Percentiles rank a stretch among this genome's conserved stretches.
These are phyloP conservation scores for Penicillium crystallinum DNA, from an alignment of 495 filamentous ascomycete species.

Conservation along the genomic window DNA sequence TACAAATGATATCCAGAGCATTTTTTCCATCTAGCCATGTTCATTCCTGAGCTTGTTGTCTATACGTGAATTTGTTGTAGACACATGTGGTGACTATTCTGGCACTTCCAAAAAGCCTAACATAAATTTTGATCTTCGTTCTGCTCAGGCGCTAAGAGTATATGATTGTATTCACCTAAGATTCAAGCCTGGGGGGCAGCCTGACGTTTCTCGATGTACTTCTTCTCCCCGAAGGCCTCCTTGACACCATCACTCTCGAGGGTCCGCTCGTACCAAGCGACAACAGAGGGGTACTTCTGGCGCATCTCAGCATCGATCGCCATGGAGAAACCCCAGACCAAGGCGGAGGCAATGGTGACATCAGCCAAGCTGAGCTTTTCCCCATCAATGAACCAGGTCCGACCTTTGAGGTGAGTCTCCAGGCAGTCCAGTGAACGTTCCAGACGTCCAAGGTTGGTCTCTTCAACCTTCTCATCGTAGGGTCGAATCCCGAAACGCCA, in stretches of 20 bases:
- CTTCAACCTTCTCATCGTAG: slow-evolving; percentile 35
- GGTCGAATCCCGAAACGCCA: slow-evolving; percentile 25
- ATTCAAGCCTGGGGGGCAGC: slow-evolving; percentile 9
- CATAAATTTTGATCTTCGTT: background rate
- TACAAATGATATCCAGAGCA: slow-evolving; percentile 2
- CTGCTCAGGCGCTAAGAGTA: background rate
- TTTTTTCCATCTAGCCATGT: background rate
- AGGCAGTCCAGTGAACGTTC: slow-evolving; percentile 35
- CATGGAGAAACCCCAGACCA: slow-evolving; percentile 38
- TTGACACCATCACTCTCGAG: slow-evolving; percentile 44
- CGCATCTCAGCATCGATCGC: slow-evolving; percentile 49
- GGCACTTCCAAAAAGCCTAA: too few species aligned
- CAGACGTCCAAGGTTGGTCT: slow-evolving; percentile 16
- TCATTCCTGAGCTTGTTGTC: background rate
- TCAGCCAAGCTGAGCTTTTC: slow-evolving; percentile 52
- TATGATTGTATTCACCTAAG: background rate
- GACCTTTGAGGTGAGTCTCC: slow-evolving; percentile 36
- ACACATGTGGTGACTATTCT: too few species aligned
- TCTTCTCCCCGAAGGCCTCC: slow-evolving; percentile 44
- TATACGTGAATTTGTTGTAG: too few species aligned
- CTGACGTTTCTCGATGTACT: slow-evolving; percentile 40
- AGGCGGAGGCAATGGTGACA: slow-evolving; percentile 37
- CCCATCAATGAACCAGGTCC: slow-evolving; percentile 41
- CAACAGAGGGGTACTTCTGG: slow-evolving; percentile 35
- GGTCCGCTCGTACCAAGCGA: slow-evolving; percentile 41